phyloP scores from a whole-genome alignment of 257 asterid species.

The Echium plantagineum region DNA sequence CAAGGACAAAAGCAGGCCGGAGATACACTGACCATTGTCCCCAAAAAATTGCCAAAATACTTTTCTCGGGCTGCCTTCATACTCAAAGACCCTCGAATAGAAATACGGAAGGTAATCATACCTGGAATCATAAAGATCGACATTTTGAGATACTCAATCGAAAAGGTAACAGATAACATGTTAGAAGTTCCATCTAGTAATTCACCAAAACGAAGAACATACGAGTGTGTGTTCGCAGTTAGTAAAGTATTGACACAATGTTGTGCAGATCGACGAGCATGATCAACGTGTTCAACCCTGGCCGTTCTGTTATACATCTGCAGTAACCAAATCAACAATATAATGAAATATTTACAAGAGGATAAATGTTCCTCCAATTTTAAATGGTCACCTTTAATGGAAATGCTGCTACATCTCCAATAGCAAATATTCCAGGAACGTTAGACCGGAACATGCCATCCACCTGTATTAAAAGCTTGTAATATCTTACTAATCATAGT shows the following conservation, averaged over 20 bases:
- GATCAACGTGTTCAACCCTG: conserved; percentile 96
- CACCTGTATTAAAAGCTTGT: conserved; percentile 42
- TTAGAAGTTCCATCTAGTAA: background rate
- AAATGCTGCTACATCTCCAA: conserved; percentile 95
- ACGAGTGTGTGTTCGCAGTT: conserved; percentile 73
- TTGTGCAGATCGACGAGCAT: conserved; percentile 91
- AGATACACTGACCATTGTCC: conserved; percentile 52
- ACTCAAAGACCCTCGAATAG: conserved; percentile 91
- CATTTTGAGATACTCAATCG: background rate
- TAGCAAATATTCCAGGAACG: conserved; percentile 81
- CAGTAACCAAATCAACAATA: background rate
- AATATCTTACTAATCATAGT: background rate
- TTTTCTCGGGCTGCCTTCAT: conserved; percentile 92
- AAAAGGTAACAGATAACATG: background rate
- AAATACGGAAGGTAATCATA: conserved; percentile 90
- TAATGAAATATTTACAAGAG: background rate
- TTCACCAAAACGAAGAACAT: conserved; percentile 17
- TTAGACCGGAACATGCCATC: conserved; percentile 82
- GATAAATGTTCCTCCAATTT: conserved; percentile 2
- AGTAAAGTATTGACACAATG: conserved; percentile 72
- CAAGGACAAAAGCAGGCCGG: background rate
- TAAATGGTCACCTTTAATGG: conserved; percentile 63
- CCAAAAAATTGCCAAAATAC: conserved; percentile 98
- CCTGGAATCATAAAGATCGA: conserved; percentile 20
- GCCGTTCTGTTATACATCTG: conserved; percentile 79